Evolutionary conservation across 192 early-diverging fungal species (phyloP), one percentile per base, ranked within the genome.

Genomic region (Coemansia sp.): DNA sequence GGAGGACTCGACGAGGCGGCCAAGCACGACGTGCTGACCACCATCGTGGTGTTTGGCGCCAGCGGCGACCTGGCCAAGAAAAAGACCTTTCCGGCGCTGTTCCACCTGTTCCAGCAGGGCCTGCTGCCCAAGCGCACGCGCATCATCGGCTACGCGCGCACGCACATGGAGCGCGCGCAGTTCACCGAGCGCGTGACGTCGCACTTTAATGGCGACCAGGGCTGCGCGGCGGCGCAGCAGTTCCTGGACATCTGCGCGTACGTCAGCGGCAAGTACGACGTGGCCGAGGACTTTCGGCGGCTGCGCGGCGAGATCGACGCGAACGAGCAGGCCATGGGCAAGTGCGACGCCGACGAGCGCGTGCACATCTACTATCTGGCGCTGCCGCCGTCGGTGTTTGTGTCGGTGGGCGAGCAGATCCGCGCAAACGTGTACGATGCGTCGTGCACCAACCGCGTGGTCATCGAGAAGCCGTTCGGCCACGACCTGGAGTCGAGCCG

Each of bases 381-480:
- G 5, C 73, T 96, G 50, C 95, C 95, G 34, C 95, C 95, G 9
- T 89, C 88, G 11, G 93, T 95, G 19, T 98, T 98, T 78, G 83
- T 92, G 46, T 82, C 86, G 4, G 95, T 95, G 2, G 85, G 89
- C 31, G 63, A 60, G 15, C 84, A 86, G 39, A 68, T 98, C 47
- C 85, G 83, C 52, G 65, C 78, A 28, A 74, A 87, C 52, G 82
- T 82, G 15, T 92, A 95, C 52, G 70, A 75, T 1, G 65, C 58
- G 23, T 76, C 67, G 9, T 87, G 83, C 28, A 71, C 78, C 29
- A 93, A 92, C 72, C 86, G 95, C 27, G 57, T 98, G 53, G 84
- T 98, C 60, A 90, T 98, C 26, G 95, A 98, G 60, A 98, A 98
- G 82, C 95, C 95, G 1, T 98, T 98, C 79, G 95, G 95, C 10